Percentiles rank a stretch among this genome's conserved stretches.
phyloP scores from a whole-genome alignment of 306 rosid genomes.

The Cucurbita argyrosperma region DNA sequence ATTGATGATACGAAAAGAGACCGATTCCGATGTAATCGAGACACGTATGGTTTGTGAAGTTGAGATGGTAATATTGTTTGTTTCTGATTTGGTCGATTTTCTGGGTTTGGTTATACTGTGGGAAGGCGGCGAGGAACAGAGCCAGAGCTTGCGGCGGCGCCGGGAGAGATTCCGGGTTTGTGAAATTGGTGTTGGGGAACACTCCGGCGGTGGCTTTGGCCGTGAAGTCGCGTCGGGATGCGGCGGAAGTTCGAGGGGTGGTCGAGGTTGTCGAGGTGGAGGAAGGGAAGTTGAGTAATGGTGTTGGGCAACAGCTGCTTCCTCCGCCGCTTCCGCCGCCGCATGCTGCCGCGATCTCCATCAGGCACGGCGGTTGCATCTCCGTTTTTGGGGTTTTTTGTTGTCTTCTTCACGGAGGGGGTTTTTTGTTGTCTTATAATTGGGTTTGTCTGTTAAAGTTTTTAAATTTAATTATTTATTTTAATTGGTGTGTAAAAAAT shows the following conservation, averaged over 20 bases:
- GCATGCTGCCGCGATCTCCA: constrained; percentile 32
- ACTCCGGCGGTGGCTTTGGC: constrained; percentile 41
- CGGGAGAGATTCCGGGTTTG: constrained; percentile 82
- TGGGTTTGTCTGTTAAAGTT: neutral
- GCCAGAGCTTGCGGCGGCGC: constrained; percentile 41
- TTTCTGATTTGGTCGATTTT: constrained; percentile 49
- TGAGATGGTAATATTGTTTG: constrained; percentile 55
- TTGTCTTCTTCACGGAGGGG: neutral
- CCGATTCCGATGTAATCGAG: constrained; percentile 91
- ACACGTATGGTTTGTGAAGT: constrained; percentile 39
- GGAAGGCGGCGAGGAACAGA: constrained; percentile 52
- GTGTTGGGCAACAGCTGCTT: constrained; percentile 42
- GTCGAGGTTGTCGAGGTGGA: constrained; percentile 9
- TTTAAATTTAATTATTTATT: too few species aligned
- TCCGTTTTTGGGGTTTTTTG: neutral
- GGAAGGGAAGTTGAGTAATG: constrained; percentile 28
- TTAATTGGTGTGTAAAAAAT: neutral
- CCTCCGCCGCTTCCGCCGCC: constrained; percentile 26
- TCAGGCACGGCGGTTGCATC: constrained; percentile 38
- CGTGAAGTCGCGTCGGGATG: constrained; percentile 52
- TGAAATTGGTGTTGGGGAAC: constrained; percentile 58
- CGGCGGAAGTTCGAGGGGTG: constrained; percentile 37
- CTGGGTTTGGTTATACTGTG: constrained; percentile 47
- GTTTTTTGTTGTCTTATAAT: neutral
- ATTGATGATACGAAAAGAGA: constrained; percentile 65